Base-by-base conservation (phyloP, 1,284 basidiomycete genomes). In the Veloboletus limbatus region DNA sequence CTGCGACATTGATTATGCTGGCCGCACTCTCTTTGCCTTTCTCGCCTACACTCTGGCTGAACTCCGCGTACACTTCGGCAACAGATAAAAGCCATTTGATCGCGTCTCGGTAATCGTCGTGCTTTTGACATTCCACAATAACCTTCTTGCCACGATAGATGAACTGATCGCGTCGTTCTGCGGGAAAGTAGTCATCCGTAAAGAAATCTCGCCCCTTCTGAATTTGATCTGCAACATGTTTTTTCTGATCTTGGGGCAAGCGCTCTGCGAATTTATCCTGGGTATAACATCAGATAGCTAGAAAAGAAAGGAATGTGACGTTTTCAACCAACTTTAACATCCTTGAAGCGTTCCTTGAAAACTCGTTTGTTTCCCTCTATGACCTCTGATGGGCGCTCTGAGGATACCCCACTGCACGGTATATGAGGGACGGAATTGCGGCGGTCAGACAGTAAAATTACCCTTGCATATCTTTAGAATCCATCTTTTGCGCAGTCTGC, bases 71-170 rank as follows among this genome's bases (percentile, higher is more conserved):
- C 61, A 88, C 82, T 61, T 85, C 80, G n/a, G 88, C 62, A 48
- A 78, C 75, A 41, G 74, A 71, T 36, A 94, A 73, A 28, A 93
- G 73, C 88, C 90, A 94, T 16, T 70, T 71, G 54, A 94, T 79
- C 28, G 86, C 82, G 45, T 81, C 83, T 59, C 94, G 89, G 70
- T 97, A 97, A 62, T 96, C 89, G 49, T 85, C 78, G 70, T 96
- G 92, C 63, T 87, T 83, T 72, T 97, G 95, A 69, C 91, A 93
- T 69, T 97, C 95, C 49, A 94, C 77, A 52, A 97, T 80, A 32
- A 67, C 68, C 63, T 77, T 81, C 69, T 80, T 81, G 26, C 74
- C 65, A n/a, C 79, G 74, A 61, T 74, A 78, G 56, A 79, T 76
- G 61, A 75, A 79, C 52, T 74, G 74, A 50, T 85, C 76, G 26